phyloP scores from a whole-genome alignment of 345 rosid species.

The Brassica carinata region DNA sequence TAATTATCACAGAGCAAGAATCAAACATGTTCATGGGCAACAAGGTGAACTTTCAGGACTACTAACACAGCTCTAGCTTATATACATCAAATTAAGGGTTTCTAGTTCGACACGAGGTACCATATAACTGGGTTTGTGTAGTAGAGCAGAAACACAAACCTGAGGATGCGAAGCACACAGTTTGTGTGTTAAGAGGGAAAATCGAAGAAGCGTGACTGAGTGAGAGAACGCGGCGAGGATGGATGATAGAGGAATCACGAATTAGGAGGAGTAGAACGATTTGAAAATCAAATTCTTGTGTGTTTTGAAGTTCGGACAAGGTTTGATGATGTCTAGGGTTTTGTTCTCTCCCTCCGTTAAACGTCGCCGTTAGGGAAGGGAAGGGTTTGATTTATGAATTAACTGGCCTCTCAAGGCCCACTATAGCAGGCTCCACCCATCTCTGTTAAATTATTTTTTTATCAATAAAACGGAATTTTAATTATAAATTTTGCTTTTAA shows the following conservation, averaged over 20 bases:
- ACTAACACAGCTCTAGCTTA: slow-evolving; percentile 3
- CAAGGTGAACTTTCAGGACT: background rate
- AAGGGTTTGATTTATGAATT: background rate
- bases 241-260: background rate
- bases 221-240: slow-evolving; percentile 14
- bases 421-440: background rate
- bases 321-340: slow-evolving; percentile 16
- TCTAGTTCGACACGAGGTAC: slow-evolving; percentile 2
- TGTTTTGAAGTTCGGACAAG: background rate
- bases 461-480: background rate
- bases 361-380: background rate
- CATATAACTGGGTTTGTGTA: background rate
- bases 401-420: slow-evolving; percentile 2
- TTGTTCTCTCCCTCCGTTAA: background rate
- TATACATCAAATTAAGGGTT: background rate
- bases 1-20: background rate
- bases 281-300: background rate
- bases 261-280: background rate
- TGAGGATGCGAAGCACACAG: slow-evolving; percentile 12
- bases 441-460: background rate
- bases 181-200: background rate
- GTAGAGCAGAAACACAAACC: slow-evolving; percentile 17
- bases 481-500: background rate
- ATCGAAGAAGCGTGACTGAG: background rate
- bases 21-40: slow-evolving; percentile 11